These are phyloP conservation scores for Alternaria consortialis DNA, from an alignment of 2,329 filamentous ascomycete species.

Conservation along the genomic window DNA sequence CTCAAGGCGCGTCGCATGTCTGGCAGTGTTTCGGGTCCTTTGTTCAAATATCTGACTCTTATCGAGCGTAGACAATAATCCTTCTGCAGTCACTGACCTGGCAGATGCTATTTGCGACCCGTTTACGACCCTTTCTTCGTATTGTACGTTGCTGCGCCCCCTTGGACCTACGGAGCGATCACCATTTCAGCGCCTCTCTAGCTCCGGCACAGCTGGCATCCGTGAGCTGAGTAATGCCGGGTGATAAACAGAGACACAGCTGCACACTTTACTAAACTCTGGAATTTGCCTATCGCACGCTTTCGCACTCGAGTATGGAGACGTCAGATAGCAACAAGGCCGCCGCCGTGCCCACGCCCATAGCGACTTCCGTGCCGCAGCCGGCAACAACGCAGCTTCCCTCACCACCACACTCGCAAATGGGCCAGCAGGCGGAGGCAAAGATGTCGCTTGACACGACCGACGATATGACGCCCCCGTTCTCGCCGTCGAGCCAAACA, in stretches of 20 bases:
- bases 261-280: background rate
- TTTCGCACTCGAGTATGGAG: constrained; percentile 24
- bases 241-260: background rate
- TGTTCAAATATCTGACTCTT: constrained; percentile 2
- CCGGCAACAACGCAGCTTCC: constrained; percentile 28
- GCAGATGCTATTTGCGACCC: background rate
- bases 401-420: constrained; percentile 38
- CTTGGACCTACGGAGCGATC: constrained; percentile 1
- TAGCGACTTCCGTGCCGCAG: constrained; percentile 16
- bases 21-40: constrained; percentile 21
- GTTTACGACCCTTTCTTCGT: constrained; percentile 11
- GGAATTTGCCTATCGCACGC: background rate
- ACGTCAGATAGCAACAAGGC: constrained; percentile 24
- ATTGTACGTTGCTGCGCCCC: constrained; percentile 20
- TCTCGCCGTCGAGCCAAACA: constrained; percentile 46
- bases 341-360: constrained; percentile 17
- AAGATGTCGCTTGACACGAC: constrained; percentile 27
- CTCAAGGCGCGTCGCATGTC: constrained; percentile 19
- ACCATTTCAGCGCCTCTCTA: constrained; percentile 19
- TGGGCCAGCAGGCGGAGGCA: constrained; percentile 23
- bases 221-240: constrained; percentile 19
- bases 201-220: constrained; percentile 31
- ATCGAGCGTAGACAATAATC: background rate
- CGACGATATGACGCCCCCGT: constrained; percentile 35
- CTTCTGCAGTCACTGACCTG: background rate